These are phyloP conservation scores for Sequoia sempervirens DNA, from an alignment of 75 land plant genomes.

Conservation along the genomic window DNA sequence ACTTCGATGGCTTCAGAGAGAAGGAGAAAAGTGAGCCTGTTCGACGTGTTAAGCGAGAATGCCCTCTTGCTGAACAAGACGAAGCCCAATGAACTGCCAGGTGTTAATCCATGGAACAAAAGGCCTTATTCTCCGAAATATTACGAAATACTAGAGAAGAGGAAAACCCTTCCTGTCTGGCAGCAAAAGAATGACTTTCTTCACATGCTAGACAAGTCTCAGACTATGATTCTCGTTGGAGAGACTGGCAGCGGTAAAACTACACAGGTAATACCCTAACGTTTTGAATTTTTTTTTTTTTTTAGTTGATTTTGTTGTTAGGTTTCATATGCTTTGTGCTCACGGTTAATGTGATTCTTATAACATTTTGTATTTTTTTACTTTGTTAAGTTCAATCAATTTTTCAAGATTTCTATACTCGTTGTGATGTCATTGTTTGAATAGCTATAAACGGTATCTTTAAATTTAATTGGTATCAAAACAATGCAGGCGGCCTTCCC, in stretches of 20 bases:
- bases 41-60: conserved; percentile 84
- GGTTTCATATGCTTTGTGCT: not conserved
- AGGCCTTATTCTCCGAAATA: conserved; percentile 38
- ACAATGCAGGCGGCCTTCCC: too few relatives aligned
- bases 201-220: conserved; percentile 33
- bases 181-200: conserved; percentile 48
- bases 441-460: not conserved
- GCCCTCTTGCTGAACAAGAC: conserved; percentile 38
- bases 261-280: conserved; percentile 32
- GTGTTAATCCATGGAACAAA: conserved; percentile 27
- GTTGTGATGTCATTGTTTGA: not conserved
- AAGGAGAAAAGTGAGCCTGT: conserved; percentile 88
- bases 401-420: too few relatives aligned
- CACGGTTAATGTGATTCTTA: not conserved
- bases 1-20: conserved; percentile 64
- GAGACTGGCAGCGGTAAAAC: conserved; percentile 61
- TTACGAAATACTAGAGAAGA: conserved; percentile 45
- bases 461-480: too few relatives aligned
- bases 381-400: too few relatives aligned
- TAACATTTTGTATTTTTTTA: too few relatives aligned
- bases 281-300: not conserved
- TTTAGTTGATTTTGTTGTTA: not conserved
- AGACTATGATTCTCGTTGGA: conserved; percentile 50
- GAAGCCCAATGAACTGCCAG: conserved; percentile 27
- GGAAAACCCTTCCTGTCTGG: conserved; percentile 55